Evolutionary conservation across 441 rosid species (phyloP).

Genomic region (Syzygium syzygioides): DNA sequence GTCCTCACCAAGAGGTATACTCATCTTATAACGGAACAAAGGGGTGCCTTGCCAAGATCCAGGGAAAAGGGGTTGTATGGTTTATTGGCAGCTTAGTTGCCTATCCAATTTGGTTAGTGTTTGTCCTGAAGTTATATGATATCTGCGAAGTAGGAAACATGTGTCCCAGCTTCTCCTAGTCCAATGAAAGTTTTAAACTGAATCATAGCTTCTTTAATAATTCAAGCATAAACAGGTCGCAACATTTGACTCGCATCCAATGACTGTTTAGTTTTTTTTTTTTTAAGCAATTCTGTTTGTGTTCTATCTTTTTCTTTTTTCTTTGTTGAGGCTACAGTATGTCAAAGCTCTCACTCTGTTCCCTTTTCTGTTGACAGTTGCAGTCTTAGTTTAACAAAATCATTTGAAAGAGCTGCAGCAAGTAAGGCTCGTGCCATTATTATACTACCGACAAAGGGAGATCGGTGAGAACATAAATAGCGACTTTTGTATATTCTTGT

Average conservation of each 20-base stretch:
- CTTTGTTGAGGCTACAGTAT: neutral
- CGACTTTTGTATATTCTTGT: neutral
- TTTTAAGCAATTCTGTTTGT: neutral
- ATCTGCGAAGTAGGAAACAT: neutral
- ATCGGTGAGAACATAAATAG: conserved; percentile 40
- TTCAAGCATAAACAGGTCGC: neutral
- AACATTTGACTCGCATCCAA: neutral
- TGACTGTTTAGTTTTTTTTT: neutral
- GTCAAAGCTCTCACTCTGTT: neutral
- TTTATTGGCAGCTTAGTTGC: neutral
- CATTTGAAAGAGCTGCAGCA: conserved; percentile 94
- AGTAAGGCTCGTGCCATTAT: conserved; percentile 83
- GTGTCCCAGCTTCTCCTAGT: neutral
- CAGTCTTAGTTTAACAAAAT: conserved; percentile 84
- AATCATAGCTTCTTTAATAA: neutral
- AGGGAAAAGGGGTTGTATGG: neutral
- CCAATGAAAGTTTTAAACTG: neutral
- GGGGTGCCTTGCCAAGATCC: neutral
- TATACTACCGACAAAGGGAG: conserved; percentile 79
- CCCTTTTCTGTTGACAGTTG: conserved; percentile 60
- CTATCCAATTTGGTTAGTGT: neutral
- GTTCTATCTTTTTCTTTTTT: neutral
- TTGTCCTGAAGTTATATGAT: neutral
- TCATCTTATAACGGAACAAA: neutral
- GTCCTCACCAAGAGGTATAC: conserved; percentile 81